phyloP scores from a whole-genome alignment of 2,329 filamentous ascomycete genomes.

The Colletotrichum sp. region DNA sequence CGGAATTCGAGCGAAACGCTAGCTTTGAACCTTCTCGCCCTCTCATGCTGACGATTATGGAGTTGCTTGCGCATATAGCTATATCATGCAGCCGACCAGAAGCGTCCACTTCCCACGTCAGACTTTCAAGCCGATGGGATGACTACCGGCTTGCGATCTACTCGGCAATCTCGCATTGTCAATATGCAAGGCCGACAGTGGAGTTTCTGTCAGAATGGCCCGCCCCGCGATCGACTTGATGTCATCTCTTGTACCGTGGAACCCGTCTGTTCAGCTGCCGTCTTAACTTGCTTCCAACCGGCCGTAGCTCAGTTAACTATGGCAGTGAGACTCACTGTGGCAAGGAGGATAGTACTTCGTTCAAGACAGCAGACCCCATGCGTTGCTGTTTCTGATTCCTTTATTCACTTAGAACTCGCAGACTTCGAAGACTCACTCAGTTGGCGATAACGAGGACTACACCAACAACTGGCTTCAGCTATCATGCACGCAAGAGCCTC shows the following conservation, averaged over 20 bases:
- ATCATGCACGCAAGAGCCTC: background rate
- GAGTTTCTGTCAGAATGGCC: background rate
- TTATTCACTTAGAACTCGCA: background rate
- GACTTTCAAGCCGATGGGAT: background rate
- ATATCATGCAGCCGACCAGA: background rate
- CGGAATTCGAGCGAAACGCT: background rate
- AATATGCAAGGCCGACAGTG: background rate
- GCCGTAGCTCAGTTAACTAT: background rate
- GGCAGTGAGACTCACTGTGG: background rate
- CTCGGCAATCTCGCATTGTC: background rate
- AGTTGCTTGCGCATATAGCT: background rate
- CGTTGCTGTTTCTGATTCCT: background rate
- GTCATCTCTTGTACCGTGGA: background rate
- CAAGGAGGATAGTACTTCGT: background rate
- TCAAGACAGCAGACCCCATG: background rate
- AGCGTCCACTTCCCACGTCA: background rate
- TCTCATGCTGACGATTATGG: background rate
- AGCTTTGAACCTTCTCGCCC: background rate
- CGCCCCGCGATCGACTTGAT: background rate
- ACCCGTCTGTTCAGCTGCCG: background rate
- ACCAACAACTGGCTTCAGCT: background rate
- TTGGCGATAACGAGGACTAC: background rate
- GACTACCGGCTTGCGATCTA: background rate
- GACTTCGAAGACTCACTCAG: background rate
- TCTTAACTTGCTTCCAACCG: background rate